phyloP scores from a whole-genome alignment of 371 early-diverging fungal genomes.

The Rhizopus delemar region DNA sequence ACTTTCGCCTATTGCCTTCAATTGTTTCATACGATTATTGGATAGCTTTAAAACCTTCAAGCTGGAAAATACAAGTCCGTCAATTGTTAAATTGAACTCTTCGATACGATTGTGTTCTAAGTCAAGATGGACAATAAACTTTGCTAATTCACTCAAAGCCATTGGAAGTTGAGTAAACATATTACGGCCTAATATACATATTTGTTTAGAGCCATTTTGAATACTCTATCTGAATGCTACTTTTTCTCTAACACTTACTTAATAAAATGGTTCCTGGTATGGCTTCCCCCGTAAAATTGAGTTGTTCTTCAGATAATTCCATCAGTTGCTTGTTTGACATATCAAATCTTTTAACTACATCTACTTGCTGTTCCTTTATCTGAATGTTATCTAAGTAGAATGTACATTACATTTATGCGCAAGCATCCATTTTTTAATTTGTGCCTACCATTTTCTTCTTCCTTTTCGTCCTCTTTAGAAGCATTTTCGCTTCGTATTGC shows the following conservation, averaged over 20 bases:
- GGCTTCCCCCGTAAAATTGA: constrained; percentile 18
- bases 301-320: constrained; percentile 33
- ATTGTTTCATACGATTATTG: constrained; percentile 51
- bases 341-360: constrained; percentile 36
- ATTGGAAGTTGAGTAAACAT: constrained; percentile 41
- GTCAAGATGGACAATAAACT: constrained; percentile 47
- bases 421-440: background rate
- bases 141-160: constrained; percentile 16
- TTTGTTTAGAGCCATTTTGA: background rate
- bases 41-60: constrained; percentile 52
- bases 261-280: constrained; percentile 22
- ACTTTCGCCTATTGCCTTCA: background rate
- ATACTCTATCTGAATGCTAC: background rate
- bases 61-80: constrained; percentile 36
- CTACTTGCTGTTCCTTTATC: constrained; percentile 4
- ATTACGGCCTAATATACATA: constrained; percentile 40
- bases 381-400: background rate
- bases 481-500: background rate
- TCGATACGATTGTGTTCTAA: constrained; percentile 57
- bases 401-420: background rate
- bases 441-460: background rate
- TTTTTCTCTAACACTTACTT: constrained; percentile 7
- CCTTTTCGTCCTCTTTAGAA: constrained; percentile 3
- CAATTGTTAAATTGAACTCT: constrained; percentile 37
- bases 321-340: constrained; percentile 44